Percentiles rank a stretch among this genome's conserved stretches.
Conservation (phyloP, 495 filamentous ascomycete species). For the Aspergillus heteromorphus region DNA sequence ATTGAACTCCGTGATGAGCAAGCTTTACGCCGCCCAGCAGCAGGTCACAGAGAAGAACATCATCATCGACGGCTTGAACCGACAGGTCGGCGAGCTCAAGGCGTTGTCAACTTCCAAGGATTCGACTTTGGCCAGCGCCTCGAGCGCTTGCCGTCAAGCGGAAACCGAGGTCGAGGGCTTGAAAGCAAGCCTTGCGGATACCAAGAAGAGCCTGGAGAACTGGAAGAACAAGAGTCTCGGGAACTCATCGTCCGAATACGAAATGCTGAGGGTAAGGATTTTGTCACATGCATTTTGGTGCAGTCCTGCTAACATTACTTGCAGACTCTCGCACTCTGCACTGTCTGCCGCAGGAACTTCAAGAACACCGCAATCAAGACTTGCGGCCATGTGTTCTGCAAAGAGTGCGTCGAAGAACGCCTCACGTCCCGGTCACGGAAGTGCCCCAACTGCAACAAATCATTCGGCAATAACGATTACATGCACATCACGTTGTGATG, state of each 20-base stretch:
- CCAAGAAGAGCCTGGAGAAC: conserved; percentile 69
- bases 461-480: conserved; percentile 83
- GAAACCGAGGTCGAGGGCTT: conserved; percentile 71
- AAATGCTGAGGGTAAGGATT: conserved; percentile 69
- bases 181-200: conserved; percentile 64
- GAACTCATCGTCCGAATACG: conserved; percentile 75
- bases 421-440: conserved; percentile 84
- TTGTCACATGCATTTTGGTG: background rate
- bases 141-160: conserved; percentile 58
- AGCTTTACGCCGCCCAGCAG: conserved; percentile 68
- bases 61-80: conserved; percentile 63
- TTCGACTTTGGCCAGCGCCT: conserved; percentile 42
- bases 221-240: conserved; percentile 77
- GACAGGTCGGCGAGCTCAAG: conserved; percentile 70
- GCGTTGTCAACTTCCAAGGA: conserved; percentile 71
- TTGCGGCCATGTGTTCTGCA: conserved; percentile 96
- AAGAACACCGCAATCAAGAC: conserved; percentile 89
- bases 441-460: conserved; percentile 85
- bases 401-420: conserved; percentile 78
- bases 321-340: conserved; percentile 81
- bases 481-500: conserved; percentile 58
- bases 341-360: conserved; percentile 82
- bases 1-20: conserved; percentile 56
- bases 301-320: conserved; percentile 30
- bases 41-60: conserved; percentile 62